Evolutionary conservation across 768 basidiomycete species (phyloP).

Genomic region (Mycena chlorophos): DNA sequence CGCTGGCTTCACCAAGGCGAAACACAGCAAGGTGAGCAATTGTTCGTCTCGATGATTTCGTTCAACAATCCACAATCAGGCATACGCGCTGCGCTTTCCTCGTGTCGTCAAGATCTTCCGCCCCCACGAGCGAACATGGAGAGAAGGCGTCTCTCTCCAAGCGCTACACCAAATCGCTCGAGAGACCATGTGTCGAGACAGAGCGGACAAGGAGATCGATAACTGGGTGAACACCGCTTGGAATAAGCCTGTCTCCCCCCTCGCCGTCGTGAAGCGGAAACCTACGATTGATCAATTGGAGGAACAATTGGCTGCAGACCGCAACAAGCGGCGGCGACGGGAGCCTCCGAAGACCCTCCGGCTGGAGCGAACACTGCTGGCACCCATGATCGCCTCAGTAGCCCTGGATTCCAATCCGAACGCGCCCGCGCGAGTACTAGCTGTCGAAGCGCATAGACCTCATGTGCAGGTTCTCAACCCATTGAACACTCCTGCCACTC

Average conservation of each 20-base stretch:
- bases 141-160: slow-evolving; percentile 49
- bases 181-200: slow-evolving; percentile 53
- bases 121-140: slow-evolving; percentile 63
- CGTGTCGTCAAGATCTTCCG: slow-evolving; percentile 72
- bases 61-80: slow-evolving; percentile 36
- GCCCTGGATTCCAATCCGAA: too few species aligned
- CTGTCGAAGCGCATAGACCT: too few species aligned
- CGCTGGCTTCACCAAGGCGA: slow-evolving; percentile 79
- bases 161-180: slow-evolving; percentile 57
- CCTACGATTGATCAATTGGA: slow-evolving; percentile 43
- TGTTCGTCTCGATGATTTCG: neutral
- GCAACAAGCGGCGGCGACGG: neutral
- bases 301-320: slow-evolving; percentile 33
- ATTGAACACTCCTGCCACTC: neutral
- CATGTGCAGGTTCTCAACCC: neutral
- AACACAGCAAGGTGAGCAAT: slow-evolving; percentile 51
- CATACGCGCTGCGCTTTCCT: slow-evolving; percentile 82
- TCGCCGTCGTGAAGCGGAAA: slow-evolving; percentile 41
- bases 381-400: too few species aligned
- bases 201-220: slow-evolving; percentile 48
- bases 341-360: neutral
- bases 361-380: too few species aligned
- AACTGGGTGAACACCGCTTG: slow-evolving; percentile 42
- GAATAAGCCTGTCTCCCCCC: slow-evolving; percentile 40
- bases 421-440: too few species aligned